These are phyloP conservation scores for Aegilops tauschii DNA, from an alignment of 176 grass and related monocot genomes.

Conservation along the genomic window DNA sequence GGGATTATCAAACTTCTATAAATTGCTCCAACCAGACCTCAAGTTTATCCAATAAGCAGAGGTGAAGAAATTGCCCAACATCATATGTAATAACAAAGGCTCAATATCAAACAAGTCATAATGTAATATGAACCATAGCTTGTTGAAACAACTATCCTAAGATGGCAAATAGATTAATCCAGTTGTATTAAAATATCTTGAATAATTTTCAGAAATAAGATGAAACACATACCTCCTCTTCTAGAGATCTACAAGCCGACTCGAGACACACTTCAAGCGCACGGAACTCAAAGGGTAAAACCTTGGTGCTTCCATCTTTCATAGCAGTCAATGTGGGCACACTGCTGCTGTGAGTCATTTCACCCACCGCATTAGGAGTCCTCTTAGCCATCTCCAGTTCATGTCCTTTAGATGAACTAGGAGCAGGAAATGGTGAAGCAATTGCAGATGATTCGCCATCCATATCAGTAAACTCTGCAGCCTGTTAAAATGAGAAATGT, in stretches of 20 bases:
- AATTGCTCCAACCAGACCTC: neutral
- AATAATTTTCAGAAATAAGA: slow-evolving; percentile 21
- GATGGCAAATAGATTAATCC: neutral
- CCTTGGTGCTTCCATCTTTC: slow-evolving; percentile 66
- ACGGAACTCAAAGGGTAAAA: slow-evolving; percentile 91
- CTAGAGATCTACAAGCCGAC: slow-evolving; percentile 87
- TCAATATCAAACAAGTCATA: neutral
- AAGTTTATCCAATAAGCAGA: neutral
- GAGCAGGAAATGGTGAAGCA: slow-evolving; percentile 52
- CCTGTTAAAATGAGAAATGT: slow-evolving; percentile 14
- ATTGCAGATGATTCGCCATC: slow-evolving; percentile 52
- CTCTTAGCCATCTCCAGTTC: slow-evolving; percentile 55
- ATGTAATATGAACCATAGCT: neutral
- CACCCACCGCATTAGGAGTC: slow-evolving; percentile 27
- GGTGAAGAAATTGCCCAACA: neutral
- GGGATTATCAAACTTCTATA: neutral
- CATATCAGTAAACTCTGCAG: slow-evolving; percentile 52
- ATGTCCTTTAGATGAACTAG: slow-evolving; percentile 34
- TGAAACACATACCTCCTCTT: slow-evolving; percentile 69
- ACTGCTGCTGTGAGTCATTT: slow-evolving; percentile 40
- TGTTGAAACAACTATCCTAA: slow-evolving; percentile 4
- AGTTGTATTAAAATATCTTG: slow-evolving; percentile 1
- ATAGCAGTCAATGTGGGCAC: slow-evolving; percentile 31
- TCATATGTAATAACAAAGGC: neutral
- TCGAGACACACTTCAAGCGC: slow-evolving; percentile 96